phyloP scores from a whole-genome alignment of 768 basidiomycete species.

The Rhizopogon vinicolor region DNA sequence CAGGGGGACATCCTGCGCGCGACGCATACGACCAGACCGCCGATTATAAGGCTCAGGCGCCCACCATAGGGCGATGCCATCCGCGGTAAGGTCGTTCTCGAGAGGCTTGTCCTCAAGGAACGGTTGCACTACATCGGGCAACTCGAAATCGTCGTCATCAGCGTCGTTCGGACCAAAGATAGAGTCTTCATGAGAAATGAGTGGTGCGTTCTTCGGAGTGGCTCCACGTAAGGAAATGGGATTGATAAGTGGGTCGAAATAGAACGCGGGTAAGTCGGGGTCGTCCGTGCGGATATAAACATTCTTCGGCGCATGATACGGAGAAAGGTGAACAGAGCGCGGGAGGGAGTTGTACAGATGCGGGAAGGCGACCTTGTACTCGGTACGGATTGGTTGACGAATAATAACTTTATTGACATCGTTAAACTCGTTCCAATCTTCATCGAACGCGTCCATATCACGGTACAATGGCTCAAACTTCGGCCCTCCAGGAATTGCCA shows the following conservation, averaged over 20 bases:
- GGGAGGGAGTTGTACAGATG: conserved; percentile 98
- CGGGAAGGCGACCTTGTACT: conserved; percentile 99
- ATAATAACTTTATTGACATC: conserved; percentile 99
- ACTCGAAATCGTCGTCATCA: conserved; percentile 84
- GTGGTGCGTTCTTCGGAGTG: conserved; percentile 74
- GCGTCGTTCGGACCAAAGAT: conserved; percentile 85
- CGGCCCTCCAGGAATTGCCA: conserved; percentile 97
- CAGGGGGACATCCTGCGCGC: conserved; percentile 92
- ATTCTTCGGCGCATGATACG: conserved; percentile 93
- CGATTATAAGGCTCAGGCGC: conserved; percentile 94
- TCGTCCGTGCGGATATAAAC: conserved; percentile 99
- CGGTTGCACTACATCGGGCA: conserved; percentile 72
- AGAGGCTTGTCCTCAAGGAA: conserved; percentile 78
- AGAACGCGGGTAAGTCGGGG: conserved; percentile 98
- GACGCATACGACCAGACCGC: conserved; percentile 86
- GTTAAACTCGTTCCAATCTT: conserved; percentile 99
- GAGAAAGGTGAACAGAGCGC: conserved; percentile 86
- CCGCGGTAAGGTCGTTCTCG: conserved; percentile 89
- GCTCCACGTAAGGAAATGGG: conserved; percentile 91
- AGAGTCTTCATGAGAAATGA: conserved; percentile 86
- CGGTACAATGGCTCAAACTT: conserved; percentile 97
- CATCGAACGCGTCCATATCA: conserved; percentile 96
- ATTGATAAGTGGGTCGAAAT: conserved; percentile 98
- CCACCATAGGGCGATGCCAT: conserved; percentile 98
- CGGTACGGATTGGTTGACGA: conserved; percentile 95